These are phyloP conservation scores for Alloteropsis semialata DNA, from an alignment of 176 grass and related monocot species.

Conservation along the genomic window DNA sequence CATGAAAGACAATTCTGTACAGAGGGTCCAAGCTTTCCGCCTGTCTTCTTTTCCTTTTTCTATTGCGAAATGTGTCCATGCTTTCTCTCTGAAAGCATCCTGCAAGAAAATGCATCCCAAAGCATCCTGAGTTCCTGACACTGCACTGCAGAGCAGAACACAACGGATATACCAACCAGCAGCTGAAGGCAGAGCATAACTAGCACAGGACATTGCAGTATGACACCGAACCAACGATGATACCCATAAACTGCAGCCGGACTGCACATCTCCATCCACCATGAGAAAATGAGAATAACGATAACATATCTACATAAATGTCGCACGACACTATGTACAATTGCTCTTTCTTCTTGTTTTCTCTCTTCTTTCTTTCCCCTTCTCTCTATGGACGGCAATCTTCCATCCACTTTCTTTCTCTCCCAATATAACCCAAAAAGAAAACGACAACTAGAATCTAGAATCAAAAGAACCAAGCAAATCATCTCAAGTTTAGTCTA, in stretches of 20 bases:
- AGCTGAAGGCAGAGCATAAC: not conserved
- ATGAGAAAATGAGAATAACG: not conserved
- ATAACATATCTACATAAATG: constrained; percentile 1
- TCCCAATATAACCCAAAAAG: not conserved
- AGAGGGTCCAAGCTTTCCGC: too few relatives aligned
- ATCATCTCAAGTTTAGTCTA: constrained; percentile 4
- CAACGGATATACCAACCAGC: not conserved
- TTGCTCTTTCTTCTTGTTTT: not conserved
- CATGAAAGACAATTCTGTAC: too few relatives aligned
- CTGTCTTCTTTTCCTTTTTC: too few relatives aligned
- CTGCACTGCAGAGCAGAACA: not conserved
- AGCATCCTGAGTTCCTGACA: too few relatives aligned
- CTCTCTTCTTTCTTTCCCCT: not conserved
- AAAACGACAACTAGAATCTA: constrained; percentile 11
- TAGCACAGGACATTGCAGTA: too few relatives aligned
- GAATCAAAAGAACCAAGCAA: constrained; percentile 33
- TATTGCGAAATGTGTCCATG: too few relatives aligned
- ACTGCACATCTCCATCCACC: too few relatives aligned
- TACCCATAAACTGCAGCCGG: too few relatives aligned
- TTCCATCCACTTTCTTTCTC: constrained; percentile 26
- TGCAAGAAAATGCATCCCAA: too few relatives aligned
- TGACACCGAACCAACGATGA: too few relatives aligned
- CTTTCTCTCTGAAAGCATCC: too few relatives aligned
- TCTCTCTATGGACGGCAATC: constrained; percentile 12
- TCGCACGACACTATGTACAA: constrained; percentile 17